Base-by-base conservation (phyloP, 306 rosid genomes). In the Trifolium fragiferum region DNA sequence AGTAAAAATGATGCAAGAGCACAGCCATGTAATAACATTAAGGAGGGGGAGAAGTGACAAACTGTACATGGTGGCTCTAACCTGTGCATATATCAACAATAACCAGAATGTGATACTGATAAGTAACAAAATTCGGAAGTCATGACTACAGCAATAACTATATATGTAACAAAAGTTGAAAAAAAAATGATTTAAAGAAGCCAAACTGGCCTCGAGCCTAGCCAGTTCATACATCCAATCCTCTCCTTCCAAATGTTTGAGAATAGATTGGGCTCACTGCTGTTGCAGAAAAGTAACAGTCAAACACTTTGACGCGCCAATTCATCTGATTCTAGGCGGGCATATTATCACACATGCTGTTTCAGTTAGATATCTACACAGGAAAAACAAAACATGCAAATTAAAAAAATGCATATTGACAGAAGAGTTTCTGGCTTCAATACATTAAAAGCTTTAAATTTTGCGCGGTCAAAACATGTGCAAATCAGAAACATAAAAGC, bases 341-440 rank as follows among this genome's bases (percentile, higher is more conserved):
- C 41, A 60, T 83, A 83, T 72, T 80, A 76, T 82, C 84, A 88
- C 80, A 70, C 82, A 76, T 68, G 82, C 61, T 83, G 86, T 81
- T 84, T 88, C 84, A 76, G 96, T 92, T 90, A 92, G 96, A 90
- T 92, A 92, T 90, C 96, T 92, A 92, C 96, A 92, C 84, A 86
- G 90, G 84, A 77, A 64, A 59, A 66, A 86, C 80, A 87, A 83
- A 87, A 83, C 70, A 79, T 83, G 87, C 86, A 70, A 7, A 37
- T 33, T 47, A 78, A 70, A 74, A 74, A 75, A 77, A 84, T 84
- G 84, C 83, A 78, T 8, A 7, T 4, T n/a, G 4, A 43, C 73
- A 70, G 40, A 74, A 60, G 62, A 78, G 18, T 50, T 14, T 14
- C 40, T 7, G 61, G 35, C 27, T 58, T 65, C 40, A 77, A 64